Percentiles rank a stretch among this genome's conserved stretches.
Conservation (phyloP, 2,329 filamentous ascomycete genomes). For the Diaporthe longicolla region DNA sequence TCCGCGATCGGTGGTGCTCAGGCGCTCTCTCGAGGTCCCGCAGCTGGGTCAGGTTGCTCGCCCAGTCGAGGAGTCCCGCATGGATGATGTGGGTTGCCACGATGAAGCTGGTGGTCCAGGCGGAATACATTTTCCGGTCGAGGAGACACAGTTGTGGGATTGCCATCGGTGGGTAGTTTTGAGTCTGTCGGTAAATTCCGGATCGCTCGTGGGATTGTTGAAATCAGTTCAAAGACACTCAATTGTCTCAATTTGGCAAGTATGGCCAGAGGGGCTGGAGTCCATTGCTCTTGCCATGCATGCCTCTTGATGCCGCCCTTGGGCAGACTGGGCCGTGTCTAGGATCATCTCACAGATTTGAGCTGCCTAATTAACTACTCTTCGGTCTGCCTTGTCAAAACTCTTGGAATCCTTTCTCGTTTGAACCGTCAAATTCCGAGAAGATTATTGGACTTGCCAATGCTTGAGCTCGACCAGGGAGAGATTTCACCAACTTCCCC, state of each 20-base stretch:
- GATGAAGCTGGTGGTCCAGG: background rate
- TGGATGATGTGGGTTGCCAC: background rate
- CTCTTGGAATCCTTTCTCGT: background rate
- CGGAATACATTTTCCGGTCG: background rate
- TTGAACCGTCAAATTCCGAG: background rate
- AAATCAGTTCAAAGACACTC: too few species aligned
- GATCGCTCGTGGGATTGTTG: too few species aligned
- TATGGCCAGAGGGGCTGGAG: too few species aligned
- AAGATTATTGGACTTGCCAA: background rate
- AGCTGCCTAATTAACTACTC: background rate
- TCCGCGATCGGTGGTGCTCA: too few species aligned
- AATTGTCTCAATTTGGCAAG: too few species aligned
- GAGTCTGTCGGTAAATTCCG: too few species aligned
- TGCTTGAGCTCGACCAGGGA: background rate
- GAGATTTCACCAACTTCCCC: background rate
- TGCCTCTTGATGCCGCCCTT: background rate
- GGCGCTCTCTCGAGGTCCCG: background rate
- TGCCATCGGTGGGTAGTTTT: too few species aligned
- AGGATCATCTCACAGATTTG: background rate
- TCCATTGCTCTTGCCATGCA: background rate
- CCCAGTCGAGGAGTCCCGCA: constrained; percentile 3
- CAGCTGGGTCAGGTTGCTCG: background rate
- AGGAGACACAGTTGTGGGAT: background rate
- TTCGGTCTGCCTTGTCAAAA: background rate
- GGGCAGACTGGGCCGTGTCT: constrained; percentile 9